A percentile compares a stretch with the other conserved stretches of the same genome.
phyloP scores from a whole-genome alignment of 139 green algal genomes.

The Tetradesmus obliquus region DNA sequence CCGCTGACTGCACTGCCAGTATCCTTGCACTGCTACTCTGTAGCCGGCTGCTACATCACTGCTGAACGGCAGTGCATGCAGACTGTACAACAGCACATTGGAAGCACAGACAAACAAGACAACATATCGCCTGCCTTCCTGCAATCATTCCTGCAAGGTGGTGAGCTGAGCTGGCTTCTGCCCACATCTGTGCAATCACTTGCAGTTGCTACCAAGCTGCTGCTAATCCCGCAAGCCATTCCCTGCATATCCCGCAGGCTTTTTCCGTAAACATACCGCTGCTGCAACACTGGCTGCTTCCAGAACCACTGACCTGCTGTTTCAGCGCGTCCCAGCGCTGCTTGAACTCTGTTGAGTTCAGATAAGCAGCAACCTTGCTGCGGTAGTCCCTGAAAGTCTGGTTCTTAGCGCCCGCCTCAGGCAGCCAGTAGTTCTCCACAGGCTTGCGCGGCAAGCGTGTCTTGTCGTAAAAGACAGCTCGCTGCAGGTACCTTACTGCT shows the following conservation, averaged over 20 bases:
- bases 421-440: constrained; percentile 11
- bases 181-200: not conserved
- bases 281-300: not conserved
- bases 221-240: not conserved
- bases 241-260: not conserved
- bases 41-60: not conserved
- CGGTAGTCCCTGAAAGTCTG: constrained; percentile 29
- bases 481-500: constrained; percentile 13
- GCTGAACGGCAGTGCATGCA: too few relatives aligned
- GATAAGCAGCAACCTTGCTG: constrained; percentile 10
- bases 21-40: not conserved
- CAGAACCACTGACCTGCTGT: constrained; percentile 1
- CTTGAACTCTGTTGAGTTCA: constrained; percentile 29
- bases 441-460: not conserved
- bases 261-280: not conserved
- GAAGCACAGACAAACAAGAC: too few relatives aligned
- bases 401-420: not conserved
- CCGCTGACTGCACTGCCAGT: not conserved
- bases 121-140: too few relatives aligned
- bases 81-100: too few relatives aligned
- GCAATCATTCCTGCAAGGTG: not conserved
- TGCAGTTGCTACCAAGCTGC: not conserved
- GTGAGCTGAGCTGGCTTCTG: not conserved
- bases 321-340: constrained; percentile 35
- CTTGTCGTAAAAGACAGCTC: not conserved